Conservation (phyloP, 2,329 filamentous ascomycete genomes). For the Balansia obtecta region DNA sequence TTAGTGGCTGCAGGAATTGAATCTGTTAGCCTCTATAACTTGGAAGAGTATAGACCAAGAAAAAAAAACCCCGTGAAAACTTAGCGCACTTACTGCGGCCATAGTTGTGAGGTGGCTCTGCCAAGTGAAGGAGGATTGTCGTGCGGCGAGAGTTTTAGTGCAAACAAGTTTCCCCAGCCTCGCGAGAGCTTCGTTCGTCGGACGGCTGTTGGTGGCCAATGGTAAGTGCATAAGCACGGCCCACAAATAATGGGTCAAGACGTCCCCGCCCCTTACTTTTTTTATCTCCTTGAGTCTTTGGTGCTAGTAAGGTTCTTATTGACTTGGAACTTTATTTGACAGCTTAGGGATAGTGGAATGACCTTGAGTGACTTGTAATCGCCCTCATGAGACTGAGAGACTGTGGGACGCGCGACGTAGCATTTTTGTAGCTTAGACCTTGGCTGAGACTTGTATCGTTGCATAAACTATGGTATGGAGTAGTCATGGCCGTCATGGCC, state of each 20-base stretch:
- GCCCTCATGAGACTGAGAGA: too few species aligned
- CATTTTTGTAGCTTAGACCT: too few species aligned
- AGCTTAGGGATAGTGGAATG: too few species aligned
- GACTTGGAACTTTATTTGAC: too few species aligned
- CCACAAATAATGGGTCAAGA: not conserved
- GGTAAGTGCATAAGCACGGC: not conserved
- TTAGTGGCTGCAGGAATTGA: conserved; percentile 33
- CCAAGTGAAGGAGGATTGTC: not conserved
- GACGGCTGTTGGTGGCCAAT: not conserved
- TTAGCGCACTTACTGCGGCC: conserved; percentile 35
- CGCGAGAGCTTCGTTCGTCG: conserved; percentile 1
- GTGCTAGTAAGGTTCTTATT: too few species aligned
- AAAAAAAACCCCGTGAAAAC: not conserved
- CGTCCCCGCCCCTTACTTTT: too few species aligned
- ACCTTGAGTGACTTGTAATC: too few species aligned
- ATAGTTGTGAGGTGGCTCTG: conserved; percentile 22
- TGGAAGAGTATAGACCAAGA: not conserved
- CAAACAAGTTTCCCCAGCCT: not conserved
- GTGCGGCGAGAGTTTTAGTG: not conserved
- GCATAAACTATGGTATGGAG: too few species aligned
- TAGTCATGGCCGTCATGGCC: too few species aligned
- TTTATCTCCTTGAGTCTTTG: too few species aligned
- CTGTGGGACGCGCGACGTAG: too few species aligned
- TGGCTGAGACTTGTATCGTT: too few species aligned
- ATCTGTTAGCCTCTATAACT: not conserved